Evolutionary conservation across 495 filamentous ascomycete species (phyloP).

Genomic region (Xylaria venustula): DNA sequence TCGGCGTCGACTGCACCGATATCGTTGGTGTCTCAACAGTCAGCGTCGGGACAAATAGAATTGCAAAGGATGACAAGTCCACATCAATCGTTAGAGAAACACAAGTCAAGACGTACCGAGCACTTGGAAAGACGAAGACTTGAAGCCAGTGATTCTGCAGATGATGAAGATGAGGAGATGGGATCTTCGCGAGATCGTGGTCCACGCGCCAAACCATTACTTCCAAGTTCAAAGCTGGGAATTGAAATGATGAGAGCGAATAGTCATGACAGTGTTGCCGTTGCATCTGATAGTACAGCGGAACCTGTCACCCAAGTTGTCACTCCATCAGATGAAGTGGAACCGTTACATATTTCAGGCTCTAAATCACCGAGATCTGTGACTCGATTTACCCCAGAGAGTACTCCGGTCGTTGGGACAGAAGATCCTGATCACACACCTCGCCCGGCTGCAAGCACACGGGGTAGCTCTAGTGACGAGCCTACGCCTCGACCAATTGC

Average conservation of each 20-base stretch:
- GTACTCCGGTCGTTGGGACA: constrained; percentile 7
- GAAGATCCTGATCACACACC: constrained; percentile 23
- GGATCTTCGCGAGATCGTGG: constrained; percentile 57
- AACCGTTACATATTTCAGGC: constrained; percentile 15
- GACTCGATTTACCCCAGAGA: constrained; percentile 21
- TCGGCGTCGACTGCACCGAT: constrained; percentile 40
- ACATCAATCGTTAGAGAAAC: constrained; percentile 73
- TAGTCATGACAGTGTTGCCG: constrained; percentile 78
- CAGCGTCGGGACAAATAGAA: constrained; percentile 67
- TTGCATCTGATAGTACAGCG: constrained; percentile 38
- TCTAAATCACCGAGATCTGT: constrained; percentile 5
- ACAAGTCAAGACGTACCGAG: constrained; percentile 73
- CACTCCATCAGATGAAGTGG: constrained; percentile 35
- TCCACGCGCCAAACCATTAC: constrained; percentile 37
- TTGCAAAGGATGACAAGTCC: constrained; percentile 48
- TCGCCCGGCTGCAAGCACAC: constrained; percentile 11
- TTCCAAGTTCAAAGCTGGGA: constrained; percentile 73
- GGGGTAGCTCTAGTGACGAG: constrained; percentile 14
- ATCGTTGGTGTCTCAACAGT: constrained; percentile 60
- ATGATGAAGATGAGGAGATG: constrained; percentile 91
- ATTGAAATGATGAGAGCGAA: constrained; percentile 97
- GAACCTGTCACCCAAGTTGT: constrained; percentile 42
- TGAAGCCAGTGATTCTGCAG: constrained; percentile 81
- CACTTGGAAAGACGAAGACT: constrained; percentile 71
- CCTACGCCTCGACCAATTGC: constrained; percentile 20